Evolutionary conservation across 129 eudicot genomes (phyloP).

Genomic region (Flaveria robusta): DNA sequence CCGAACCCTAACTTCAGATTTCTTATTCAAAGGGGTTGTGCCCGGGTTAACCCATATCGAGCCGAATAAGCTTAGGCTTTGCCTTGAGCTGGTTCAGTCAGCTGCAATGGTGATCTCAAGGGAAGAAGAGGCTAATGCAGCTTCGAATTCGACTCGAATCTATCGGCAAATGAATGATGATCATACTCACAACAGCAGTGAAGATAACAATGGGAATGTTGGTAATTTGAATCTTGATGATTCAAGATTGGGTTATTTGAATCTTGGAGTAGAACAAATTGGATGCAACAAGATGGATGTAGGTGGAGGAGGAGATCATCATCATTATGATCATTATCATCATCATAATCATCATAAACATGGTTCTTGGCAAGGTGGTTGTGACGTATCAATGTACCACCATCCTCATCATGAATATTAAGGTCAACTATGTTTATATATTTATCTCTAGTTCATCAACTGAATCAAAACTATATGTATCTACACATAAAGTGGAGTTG

Average conservation of each 20-base stretch:
- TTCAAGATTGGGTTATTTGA: conserved; percentile 79
- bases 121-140: conserved; percentile 70
- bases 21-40: conserved; percentile 83
- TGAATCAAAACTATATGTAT: conserved; percentile 32
- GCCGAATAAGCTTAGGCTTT: conserved; percentile 92
- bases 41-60: conserved; percentile 85
- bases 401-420: conserved; percentile 73
- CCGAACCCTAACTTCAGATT: conserved; percentile 90
- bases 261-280: conserved; percentile 75
- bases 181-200: conserved; percentile 45
- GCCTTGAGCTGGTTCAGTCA: conserved; percentile 89
- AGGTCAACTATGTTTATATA: conserved; percentile 35
- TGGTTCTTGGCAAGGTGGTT: conserved; percentile 54
- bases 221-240: conserved; percentile 61
- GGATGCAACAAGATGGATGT: conserved; percentile 29
- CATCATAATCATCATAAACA: conserved; percentile 56
- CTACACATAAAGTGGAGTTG: conserved; percentile 36
- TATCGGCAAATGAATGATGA: conserved; percentile 53
- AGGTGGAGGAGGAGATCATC: conserved; percentile 52
- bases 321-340: conserved; percentile 24
- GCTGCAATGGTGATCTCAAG: conserved; percentile 97
- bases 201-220: conserved; percentile 44
- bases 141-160: conserved; percentile 35
- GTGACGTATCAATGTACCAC: conserved; percentile 67
- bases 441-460: conserved; percentile 14